Evolutionary conservation across 176 grass and related monocot genomes (phyloP).

Genomic region (Oryza longistaminata): DNA sequence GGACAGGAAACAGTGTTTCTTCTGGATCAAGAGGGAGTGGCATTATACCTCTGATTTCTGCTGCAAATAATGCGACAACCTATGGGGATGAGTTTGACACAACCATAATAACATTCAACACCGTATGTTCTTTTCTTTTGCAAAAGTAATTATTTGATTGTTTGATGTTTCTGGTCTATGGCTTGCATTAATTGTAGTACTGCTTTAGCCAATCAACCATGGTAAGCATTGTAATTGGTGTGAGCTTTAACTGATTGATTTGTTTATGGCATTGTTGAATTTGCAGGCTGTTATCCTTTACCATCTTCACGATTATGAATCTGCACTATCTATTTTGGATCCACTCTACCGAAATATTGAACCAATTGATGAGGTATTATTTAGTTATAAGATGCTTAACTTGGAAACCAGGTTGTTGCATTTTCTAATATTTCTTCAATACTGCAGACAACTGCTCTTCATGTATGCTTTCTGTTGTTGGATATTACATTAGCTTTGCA

Average conservation of each 20-base stretch:
- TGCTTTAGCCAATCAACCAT: conserved; percentile 10
- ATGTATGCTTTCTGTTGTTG: conserved; percentile 78
- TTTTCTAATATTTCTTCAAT: conserved; percentile 28
- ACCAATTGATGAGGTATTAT: conserved; percentile 79
- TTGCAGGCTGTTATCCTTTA: conserved; percentile 81
- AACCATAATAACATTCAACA: conserved; percentile 82
- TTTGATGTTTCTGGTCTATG: conserved; percentile 20
- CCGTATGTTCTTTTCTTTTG: conserved; percentile 59
- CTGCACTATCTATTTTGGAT: conserved; percentile 66
- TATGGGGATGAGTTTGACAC: conserved; percentile 86
- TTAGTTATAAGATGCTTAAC: not conserved
- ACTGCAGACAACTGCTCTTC: conserved; percentile 80
- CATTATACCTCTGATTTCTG: conserved; percentile 58
- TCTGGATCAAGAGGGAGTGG: conserved; percentile 57
- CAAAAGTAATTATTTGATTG: conserved; percentile 16
- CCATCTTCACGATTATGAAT: conserved; percentile 69
- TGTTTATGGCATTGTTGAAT: conserved; percentile 30
- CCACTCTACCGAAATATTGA: conserved; percentile 68
- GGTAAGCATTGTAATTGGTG: conserved; percentile 1
- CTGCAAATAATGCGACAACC: conserved; percentile 49
- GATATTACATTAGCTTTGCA: conserved; percentile 75
- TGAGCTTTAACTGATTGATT: conserved; percentile 25
- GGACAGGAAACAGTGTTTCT: conserved; percentile 42
- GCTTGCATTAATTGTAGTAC: conserved; percentile 7
- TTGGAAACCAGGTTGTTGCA: not conserved